Evolutionary conservation across 441 rosid genomes (phyloP), one percentile per base, ranked within the genome.

Genomic region (Brassica balearica): DNA sequence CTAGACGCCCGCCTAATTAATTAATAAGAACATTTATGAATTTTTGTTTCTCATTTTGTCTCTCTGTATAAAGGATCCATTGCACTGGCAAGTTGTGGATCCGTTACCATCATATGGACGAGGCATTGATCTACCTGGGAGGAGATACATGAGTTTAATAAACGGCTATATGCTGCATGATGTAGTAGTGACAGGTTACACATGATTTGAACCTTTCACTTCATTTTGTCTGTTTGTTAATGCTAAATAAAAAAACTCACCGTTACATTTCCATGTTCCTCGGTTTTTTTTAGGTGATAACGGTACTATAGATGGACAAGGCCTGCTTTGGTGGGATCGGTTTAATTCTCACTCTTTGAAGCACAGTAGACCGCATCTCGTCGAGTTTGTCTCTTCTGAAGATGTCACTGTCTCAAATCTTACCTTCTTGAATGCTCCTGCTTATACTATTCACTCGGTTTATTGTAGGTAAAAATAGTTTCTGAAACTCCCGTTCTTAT

Each of bases 111-210:
- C 83, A 1, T 80, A 75, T 65, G 83, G 83, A 34, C 34, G 56
- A 4, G 80, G 83, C 22, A 76, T 75, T 48, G 83, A 71, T 64
- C 32, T 56, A 22, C 80, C 79, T 0, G 80, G 80, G 46, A 75
- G 36, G 60, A 59, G 83, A 71, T 80, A 80, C 34, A 71, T 67
- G 72, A 80, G 80, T 68, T 71, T 80, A 32, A 80, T 80, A 3
- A 75, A 75, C 8, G 77, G 80, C 1, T 0, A 80, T 41, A 80
- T 2, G 66, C 58, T 80, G 36, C 56, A 56, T 22, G 80, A 80
- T 71, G 83, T 80, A 25, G 73, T 80, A 19, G 55, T 80, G 8
- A 80, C 83, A 75, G 83, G 83, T 74, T 36, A 71, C 6, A 70
- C n/a, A 71, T 64, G 20, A 8, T 65, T 56, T 55, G 17, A 5